A percentile compares a stretch with the other conserved stretches of the same genome.
Evolutionary conservation across 2,329 filamentous ascomycete genomes (phyloP).

Genomic region (Thelonectria rubi): DNA sequence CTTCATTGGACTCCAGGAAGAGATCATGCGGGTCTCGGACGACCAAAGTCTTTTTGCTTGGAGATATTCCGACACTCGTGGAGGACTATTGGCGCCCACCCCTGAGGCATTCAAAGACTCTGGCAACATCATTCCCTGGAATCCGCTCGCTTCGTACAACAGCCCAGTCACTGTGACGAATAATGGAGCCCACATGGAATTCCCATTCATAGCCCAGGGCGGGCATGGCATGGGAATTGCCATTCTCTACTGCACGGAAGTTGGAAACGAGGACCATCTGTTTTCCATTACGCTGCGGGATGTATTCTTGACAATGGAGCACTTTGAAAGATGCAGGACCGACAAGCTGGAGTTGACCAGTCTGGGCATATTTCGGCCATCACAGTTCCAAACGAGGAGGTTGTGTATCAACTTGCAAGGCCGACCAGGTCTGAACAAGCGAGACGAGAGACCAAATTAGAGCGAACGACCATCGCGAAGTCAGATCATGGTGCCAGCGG

Average conservation of each 20-base stretch:
- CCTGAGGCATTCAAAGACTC: conserved; percentile 15
- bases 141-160: conserved; percentile 15
- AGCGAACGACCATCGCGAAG: no score
- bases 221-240: neutral
- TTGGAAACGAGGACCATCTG: neutral
- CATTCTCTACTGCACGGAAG: conserved; percentile 15
- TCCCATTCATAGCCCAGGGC: conserved; percentile 11
- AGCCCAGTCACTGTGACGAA: conserved; percentile 19
- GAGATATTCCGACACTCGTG: neutral
- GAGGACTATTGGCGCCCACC: neutral
- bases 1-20: conserved; percentile 43
- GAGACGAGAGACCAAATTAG: neutral
- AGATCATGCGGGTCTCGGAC: conserved; percentile 35
- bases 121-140: conserved; percentile 1
- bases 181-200: conserved; percentile 20
- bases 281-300: conserved; percentile 14
- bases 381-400: neutral
- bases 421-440: neutral
- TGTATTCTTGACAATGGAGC: conserved; percentile 23
- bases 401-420: neutral
- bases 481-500: no score
- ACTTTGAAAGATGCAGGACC: conserved; percentile 16
- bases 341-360: conserved; percentile 1
- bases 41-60: conserved; percentile 5
- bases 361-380: neutral